These are phyloP conservation scores for Gaillardinia entomophila DNA, from an alignment of 805 yeast species.

Conservation along the genomic window DNA sequence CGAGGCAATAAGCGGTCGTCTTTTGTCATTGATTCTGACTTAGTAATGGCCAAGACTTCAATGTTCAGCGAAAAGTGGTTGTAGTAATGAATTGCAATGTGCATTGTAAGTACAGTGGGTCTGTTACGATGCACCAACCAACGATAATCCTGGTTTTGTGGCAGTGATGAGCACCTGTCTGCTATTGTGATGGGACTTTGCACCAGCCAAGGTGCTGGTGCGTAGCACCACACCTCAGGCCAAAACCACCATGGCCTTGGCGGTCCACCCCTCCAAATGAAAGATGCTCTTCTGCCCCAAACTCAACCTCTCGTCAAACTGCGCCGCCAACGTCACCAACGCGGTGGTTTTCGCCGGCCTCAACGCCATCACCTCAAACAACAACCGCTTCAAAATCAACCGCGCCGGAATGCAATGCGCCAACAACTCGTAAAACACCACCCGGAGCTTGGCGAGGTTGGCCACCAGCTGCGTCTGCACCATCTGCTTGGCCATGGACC, in stretches of 20 bases:
- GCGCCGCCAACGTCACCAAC: slow-evolving; percentile 56
- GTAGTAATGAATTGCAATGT: neutral
- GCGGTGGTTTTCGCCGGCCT: slow-evolving; percentile 17
- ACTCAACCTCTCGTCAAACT: slow-evolving; percentile 79
- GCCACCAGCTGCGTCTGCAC: slow-evolving; percentile 60
- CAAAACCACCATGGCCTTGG: slow-evolving; percentile 74
- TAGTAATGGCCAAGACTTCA: neutral
- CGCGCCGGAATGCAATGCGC: slow-evolving; percentile 93
- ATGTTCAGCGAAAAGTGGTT: neutral
- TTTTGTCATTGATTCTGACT: neutral
- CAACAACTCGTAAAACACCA: slow-evolving; percentile 72
- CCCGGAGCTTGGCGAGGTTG: slow-evolving; percentile 53
- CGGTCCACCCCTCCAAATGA: slow-evolving; percentile 92
- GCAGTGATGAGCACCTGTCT: no score
- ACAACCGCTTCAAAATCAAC: slow-evolving; percentile 57
- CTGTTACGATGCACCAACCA: no score
- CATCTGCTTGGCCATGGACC: slow-evolving; percentile 56
- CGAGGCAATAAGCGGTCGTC: no score
- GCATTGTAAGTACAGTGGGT: no score
- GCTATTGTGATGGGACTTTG: neutral
- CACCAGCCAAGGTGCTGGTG: neutral
- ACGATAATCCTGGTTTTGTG: no score
- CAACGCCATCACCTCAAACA: slow-evolving; percentile 39
- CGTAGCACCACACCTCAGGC: slow-evolving; percentile 23
- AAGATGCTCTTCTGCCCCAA: slow-evolving; percentile 86